Base-by-base conservation (phyloP, 2,329 filamentous ascomycete genomes). In the Aspergillus quadricinctus region DNA sequence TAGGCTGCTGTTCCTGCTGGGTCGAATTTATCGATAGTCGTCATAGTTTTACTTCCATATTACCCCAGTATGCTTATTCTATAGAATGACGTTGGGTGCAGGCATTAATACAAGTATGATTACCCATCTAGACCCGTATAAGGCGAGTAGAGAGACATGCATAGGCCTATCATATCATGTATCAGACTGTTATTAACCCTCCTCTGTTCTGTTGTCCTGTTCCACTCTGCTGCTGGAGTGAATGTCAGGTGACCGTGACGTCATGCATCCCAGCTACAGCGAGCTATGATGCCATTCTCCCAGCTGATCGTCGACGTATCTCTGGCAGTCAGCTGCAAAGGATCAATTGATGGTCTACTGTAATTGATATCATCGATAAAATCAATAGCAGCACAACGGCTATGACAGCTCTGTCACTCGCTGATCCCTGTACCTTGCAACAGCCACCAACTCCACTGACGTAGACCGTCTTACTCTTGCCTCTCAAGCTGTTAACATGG, bases 211-310 rank as follows among this genome's bases (percentile, higher is more conserved):
- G 14, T 50, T 23, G 49, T 54, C 14, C 21, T 28, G 21, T 25
- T 48, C 3, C n/a, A 21, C 45, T 31, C 3, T 21, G 40, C 40
- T 4, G 40, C 3, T 23, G 21, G 5, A 19, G 10, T 11, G 3
- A 3, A 17, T 45, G 19, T 46, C 50, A 57, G 46, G 46, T 50
- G 55, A 50, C 6, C 14, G 28, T 50, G 46, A 55, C 28, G 54
- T 27, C 21, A 31, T 6, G 43, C 31, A 7, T 17, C 14, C 14
- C 6, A 17, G 5, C 31, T 41, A 41, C 46, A 54, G 37, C 29
- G 17, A 48, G 54, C 35, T 35, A 53, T 57, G 54, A 48, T 52
- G 37, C 53, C 46, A 48, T 51, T 27, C 23, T 48, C 41, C 29
- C 11, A 28, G 31, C 8, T 45, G 31, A 55, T 46, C 52, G 14